Evolutionary conservation across 2,329 filamentous ascomycete genomes (phyloP).

Genomic region (Neodidymelliopsis sp.): DNA sequence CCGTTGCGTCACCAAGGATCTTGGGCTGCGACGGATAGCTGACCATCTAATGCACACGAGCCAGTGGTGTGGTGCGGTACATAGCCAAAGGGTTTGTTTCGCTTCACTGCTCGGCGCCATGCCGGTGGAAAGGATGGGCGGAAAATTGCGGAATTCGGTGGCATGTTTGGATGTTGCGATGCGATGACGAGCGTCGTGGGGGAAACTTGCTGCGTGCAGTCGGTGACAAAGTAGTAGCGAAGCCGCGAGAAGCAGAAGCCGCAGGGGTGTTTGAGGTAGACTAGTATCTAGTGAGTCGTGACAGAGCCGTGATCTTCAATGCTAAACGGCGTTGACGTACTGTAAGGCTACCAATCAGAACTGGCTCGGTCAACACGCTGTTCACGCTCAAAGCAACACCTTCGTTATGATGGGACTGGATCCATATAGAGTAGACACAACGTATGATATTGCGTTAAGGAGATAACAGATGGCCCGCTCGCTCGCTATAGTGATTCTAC

Average conservation of each 20-base stretch:
- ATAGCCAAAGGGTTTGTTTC: conserved; percentile 1
- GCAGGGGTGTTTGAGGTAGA: not conserved
- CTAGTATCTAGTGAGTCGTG: not conserved
- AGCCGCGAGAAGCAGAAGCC: not conserved
- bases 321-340: not conserved
- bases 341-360: conserved; percentile 2
- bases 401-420: too few relatives aligned
- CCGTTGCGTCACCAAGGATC: conserved; percentile 5
- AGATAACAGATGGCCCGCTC: not conserved
- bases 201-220: not conserved
- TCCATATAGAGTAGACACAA: too few relatives aligned
- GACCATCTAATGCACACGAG: not conserved
- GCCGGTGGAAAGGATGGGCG: conserved; percentile 11
- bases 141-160: conserved; percentile 11
- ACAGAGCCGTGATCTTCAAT: not conserved
- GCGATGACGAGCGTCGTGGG: not conserved
- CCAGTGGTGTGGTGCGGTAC: not conserved
- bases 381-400: not conserved
- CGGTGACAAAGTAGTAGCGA: not conserved
- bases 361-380: not conserved
- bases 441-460: too few relatives aligned
- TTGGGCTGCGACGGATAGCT: not conserved
- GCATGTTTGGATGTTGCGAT: not conserved
- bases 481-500: not conserved
- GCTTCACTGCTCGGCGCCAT: conserved; percentile 16